Evolutionary conservation across 306 rosid genomes (phyloP), one percentile per base, ranked within the genome.

Genomic region (Spatholobus suberectus): DNA sequence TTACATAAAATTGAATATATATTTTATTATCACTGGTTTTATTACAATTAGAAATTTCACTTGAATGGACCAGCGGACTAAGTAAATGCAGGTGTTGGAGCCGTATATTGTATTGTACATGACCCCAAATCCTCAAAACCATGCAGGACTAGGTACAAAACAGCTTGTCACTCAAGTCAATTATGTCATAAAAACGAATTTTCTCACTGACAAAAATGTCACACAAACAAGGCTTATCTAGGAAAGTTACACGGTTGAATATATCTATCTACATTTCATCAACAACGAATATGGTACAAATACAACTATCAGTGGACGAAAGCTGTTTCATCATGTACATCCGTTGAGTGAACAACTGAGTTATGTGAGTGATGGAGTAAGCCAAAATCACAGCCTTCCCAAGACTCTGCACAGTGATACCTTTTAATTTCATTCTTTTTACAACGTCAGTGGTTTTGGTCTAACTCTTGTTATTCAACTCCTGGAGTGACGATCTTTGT

Each of bases 381-480:
- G 44, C 70, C 70, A 63, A 81, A 32, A 26, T 57, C 75, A 67
- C 63, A 32, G 70, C 83, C 58, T 84, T 74, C 69, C 78, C 52
- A 38, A 41, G 67, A 70, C 79, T 79, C 57, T 73, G 62, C 51
- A 76, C 7, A 40, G 17, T 52, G 51, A 66, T 51, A 43, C 26
- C 29, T 37, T 62, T 66, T 34, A 8, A 8, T 32, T 37, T 57
- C 76, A 38, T 57, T 66, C 70, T 38, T 47, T 66, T 71, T 23
- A 65, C 76, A 78, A 69, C 47, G 62, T 73, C 70, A 57, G 37
- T 73, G 74, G 37, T 38, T 78, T 68, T 82, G 75, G 77, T 37
- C 77, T 74, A 59, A 54, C 76, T 76, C 71, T 69, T 51, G 85
- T 51, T 18, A 79, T 76, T 81, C 77, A 86, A 85, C 78, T 76